A percentile compares a stretch with the other conserved stretches of the same genome.
phyloP scores from a whole-genome alignment of 768 basidiomycete genomes.

The Lyophyllum shimeji region DNA sequence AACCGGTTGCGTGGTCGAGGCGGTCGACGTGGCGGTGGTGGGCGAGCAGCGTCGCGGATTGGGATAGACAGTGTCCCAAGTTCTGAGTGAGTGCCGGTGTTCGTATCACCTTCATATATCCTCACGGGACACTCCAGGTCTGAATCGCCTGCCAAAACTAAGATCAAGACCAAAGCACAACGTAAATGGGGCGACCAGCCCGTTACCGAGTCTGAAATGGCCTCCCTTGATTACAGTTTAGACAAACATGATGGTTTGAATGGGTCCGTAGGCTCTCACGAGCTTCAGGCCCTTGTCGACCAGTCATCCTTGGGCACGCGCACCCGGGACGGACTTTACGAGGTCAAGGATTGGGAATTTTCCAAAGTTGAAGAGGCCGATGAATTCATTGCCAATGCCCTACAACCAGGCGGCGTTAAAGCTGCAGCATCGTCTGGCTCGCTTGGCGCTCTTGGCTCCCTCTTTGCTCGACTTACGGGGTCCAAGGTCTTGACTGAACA shows the following conservation, averaged over 20 bases:
- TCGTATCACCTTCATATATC: background rate
- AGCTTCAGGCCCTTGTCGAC: constrained; percentile 66
- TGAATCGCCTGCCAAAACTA: constrained; percentile 60
- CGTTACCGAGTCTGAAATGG: constrained; percentile 88
- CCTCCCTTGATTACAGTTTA: constrained; percentile 82
- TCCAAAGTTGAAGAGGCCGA: constrained; percentile 41
- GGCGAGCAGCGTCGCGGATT: constrained; percentile 46
- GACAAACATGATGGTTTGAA: constrained; percentile 46
- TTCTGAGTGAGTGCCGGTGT: constrained; percentile 61
- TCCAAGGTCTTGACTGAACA: constrained; percentile 78
- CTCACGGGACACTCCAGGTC: constrained; percentile 40
- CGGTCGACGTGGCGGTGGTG: constrained; percentile 54
- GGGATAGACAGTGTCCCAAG: constrained; percentile 61
- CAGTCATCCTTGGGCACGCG: constrained; percentile 74
- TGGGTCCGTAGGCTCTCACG: constrained; percentile 35
- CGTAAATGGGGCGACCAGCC: constrained; percentile 92
- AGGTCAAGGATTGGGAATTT: constrained; percentile 83
- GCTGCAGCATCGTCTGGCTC: constrained; percentile 39
- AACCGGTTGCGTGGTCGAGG: constrained; percentile 77
- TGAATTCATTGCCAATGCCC: constrained; percentile 59
- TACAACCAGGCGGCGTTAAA: constrained; percentile 42
- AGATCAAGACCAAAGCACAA: constrained; percentile 66
- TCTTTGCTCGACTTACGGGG: constrained; percentile 86
- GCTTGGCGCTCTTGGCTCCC: constrained; percentile 65
- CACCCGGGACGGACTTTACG: constrained; percentile 65